Base-by-base conservation (phyloP, 352 stramenopile species). In the Phytophthora sansomeana region DNA sequence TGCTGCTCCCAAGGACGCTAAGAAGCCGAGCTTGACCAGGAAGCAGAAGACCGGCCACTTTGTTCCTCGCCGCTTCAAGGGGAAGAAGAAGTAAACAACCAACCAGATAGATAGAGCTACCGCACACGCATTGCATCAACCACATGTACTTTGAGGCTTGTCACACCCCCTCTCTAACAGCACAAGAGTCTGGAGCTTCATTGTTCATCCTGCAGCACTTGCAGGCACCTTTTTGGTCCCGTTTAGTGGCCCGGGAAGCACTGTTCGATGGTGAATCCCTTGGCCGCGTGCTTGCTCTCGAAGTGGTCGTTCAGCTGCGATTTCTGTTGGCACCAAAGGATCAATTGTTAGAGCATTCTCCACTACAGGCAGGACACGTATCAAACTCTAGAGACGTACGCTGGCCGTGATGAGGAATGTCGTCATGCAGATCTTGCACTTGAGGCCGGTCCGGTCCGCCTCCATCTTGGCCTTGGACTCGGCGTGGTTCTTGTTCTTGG, bases 341-440 rank as follows among this genome's bases (percentile, higher is more conserved):
- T 47, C 21, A 24, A 24, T 3, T 24, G 21, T 24, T 24, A 24
- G n/a, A 62, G 35, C n/a, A 19, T 5, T 47, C 21, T 24, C 21
- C 21, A 24, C 3, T 28, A 41, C 36, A 57, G n/a, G 21, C 36
- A 57, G n/a, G 21, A 46, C 41, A 58, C 49, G 33, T n/a, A 52
- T 6, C 42, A 30, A 65, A 21, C 19, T 9, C 6, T 30, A 24
- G 35, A 1, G 8, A 82, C 86, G 57, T 83, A 93, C 87, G 47
- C 71, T 92, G 53, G 84, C 87, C 19, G 86, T 95, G 73, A 93
- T 76, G 80, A 95, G 90, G 65, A 95, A 93, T 9, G 85, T 93
- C 30, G 85, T 92, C 73, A 95, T 86, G 73, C 87, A 95, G 74
- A 95, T 92, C 54, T 92, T 95, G 82, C 87, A 95, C 77, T 93